These are phyloP conservation scores for Lachancea lanzarotensis DNA, from an alignment of 805 yeast species.

Conservation along the genomic window DNA sequence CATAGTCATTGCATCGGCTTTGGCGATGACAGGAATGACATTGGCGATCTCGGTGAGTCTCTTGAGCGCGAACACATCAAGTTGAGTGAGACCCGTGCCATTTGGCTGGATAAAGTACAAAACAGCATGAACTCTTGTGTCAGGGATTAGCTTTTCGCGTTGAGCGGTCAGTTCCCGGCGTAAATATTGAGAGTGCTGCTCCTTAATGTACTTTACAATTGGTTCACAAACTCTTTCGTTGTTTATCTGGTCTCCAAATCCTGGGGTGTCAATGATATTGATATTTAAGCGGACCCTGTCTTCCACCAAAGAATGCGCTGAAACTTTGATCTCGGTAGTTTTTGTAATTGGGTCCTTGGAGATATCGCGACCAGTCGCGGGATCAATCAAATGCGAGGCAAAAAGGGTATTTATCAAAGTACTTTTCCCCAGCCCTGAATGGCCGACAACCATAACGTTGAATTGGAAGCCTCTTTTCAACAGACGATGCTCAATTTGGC, in stretches of 20 bases:
- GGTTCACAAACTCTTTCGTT: slow-evolving; percentile 98
- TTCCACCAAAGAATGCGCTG: slow-evolving; percentile 67
- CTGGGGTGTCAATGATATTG: slow-evolving; percentile 93
- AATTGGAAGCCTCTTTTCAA: slow-evolving; percentile 91
- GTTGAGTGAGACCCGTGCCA: slow-evolving; percentile 72
- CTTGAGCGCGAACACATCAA: slow-evolving; percentile 77
- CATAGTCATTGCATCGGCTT: slow-evolving; percentile 81
- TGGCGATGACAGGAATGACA: slow-evolving; percentile 93
- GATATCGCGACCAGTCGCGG: slow-evolving; percentile 59
- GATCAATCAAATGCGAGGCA: slow-evolving; percentile 67
- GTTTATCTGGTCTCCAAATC: slow-evolving; percentile 94
- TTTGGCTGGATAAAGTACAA: slow-evolving; percentile 88
- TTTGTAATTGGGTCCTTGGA: slow-evolving; percentile 69
- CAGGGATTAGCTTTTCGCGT: slow-evolving; percentile 74
- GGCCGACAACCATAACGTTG: slow-evolving; percentile 90
- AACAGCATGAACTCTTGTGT: slow-evolving; percentile 90
- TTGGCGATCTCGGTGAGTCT: slow-evolving; percentile 85
- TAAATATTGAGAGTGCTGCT: slow-evolving; percentile 84
- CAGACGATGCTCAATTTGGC: slow-evolving; percentile 88
- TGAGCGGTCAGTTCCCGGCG: slow-evolving; percentile 93
- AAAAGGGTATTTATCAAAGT: slow-evolving; percentile 88
- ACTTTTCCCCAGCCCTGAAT: slow-evolving; percentile 90
- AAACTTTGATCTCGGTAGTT: slow-evolving; percentile 77
- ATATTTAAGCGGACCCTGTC: slow-evolving; percentile 81
- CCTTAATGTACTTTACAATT: slow-evolving; percentile 86